Evolutionary conservation across 768 basidiomycete genomes (phyloP).

Genomic region (Lactarius hatsudake): DNA sequence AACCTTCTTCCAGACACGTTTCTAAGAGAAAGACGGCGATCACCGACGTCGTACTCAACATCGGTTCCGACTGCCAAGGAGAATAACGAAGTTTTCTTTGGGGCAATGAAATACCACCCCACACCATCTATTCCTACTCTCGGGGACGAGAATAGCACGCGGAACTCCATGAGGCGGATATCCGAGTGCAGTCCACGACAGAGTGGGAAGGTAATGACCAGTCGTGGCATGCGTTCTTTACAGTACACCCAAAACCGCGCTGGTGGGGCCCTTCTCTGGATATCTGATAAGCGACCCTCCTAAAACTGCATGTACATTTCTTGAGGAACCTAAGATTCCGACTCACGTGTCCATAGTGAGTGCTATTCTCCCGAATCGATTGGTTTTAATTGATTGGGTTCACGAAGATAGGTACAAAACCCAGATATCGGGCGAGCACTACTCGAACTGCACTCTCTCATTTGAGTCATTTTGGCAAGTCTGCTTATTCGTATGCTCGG

Average conservation of each 20-base stretch:
- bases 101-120: not conserved
- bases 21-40: not conserved
- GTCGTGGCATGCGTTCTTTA: not conserved
- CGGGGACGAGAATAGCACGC: not conserved
- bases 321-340: slow-evolving; percentile 55
- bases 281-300: not conserved
- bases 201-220: not conserved
- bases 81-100: not conserved
- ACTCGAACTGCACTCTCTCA: not conserved
- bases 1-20: not conserved
- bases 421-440: slow-evolving; percentile 50
- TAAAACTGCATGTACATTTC: slow-evolving; percentile 31
- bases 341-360: slow-evolving; percentile 65
- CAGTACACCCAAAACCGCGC: not conserved
- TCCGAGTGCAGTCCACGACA: not conserved
- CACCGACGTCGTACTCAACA: not conserved
- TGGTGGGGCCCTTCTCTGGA: slow-evolving; percentile 1
- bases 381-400: not conserved
- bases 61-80: not conserved
- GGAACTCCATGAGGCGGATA: not conserved
- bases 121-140: not conserved
- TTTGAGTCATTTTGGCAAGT: not conserved
- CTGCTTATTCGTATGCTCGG: not conserved
- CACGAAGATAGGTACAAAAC: slow-evolving; percentile 46
- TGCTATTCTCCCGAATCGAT: slow-evolving; percentile 14